phyloP scores from a whole-genome alignment of 2,329 filamentous ascomycete species.

The Sporothrix brunneoviolacea region DNA sequence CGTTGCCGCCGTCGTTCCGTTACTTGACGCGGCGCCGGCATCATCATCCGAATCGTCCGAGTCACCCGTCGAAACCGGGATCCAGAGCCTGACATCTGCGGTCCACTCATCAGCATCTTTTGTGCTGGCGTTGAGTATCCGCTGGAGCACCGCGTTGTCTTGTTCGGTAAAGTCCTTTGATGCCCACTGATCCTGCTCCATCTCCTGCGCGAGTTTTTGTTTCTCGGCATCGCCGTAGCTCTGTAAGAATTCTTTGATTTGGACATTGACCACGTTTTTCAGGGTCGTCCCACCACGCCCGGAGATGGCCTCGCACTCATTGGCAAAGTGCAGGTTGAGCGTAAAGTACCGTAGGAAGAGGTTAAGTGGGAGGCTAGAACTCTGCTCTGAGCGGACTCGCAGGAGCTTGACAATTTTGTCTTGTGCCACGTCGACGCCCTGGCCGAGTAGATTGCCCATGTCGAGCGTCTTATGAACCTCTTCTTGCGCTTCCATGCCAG shows the following conservation, averaged over 20 bases:
- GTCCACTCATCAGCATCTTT: constrained; percentile 63
- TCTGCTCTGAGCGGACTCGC: constrained; percentile 70
- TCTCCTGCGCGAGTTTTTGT: constrained; percentile 65
- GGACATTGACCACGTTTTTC: constrained; percentile 72
- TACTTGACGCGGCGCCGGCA: constrained; percentile 20
- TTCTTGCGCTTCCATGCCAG: constrained; percentile 53
- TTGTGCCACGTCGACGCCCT: constrained; percentile 74
- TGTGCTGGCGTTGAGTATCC: constrained; percentile 63
- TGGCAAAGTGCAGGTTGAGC: constrained; percentile 74
- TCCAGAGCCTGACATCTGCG: constrained; percentile 53
- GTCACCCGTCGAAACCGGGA: constrained; percentile 36
- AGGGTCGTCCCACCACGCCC: constrained; percentile 68
- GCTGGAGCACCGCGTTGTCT: constrained; percentile 53
- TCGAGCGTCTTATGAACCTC: constrained; percentile 72
- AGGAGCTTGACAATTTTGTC: constrained; percentile 70
- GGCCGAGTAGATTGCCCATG: constrained; percentile 68
- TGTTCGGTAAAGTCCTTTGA: constrained; percentile 66
- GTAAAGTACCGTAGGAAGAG: constrained; percentile 77
- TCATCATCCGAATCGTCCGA: constrained; percentile 27
- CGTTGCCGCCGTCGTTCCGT: not conserved
- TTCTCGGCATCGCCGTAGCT: constrained; percentile 64
- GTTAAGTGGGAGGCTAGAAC: constrained; percentile 57
- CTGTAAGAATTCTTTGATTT: constrained; percentile 75
- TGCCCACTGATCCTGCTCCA: constrained; percentile 77
- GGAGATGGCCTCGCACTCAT: constrained; percentile 79